Conservation (phyloP, 2,329 filamentous ascomycete genomes). For the Fusarium anthophilum region DNA sequence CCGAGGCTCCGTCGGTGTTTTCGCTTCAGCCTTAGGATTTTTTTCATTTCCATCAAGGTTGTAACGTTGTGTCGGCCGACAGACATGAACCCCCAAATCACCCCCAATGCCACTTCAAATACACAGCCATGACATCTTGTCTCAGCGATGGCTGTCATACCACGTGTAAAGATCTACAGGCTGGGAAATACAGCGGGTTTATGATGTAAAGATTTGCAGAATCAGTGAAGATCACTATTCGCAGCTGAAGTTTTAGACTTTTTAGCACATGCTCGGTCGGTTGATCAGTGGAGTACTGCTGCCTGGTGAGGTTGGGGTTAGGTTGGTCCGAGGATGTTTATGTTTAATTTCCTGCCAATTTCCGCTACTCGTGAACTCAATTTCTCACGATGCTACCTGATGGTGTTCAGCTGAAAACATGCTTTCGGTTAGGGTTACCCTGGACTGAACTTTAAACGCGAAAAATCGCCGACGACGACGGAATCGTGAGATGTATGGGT, state of each 20-base stretch:
- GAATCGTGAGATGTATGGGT: too few species aligned
- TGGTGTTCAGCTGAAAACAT: background rate
- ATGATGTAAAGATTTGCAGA: rapidly evolving
- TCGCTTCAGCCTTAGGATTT: background rate
- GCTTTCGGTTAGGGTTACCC: background rate
- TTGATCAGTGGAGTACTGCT: slow-evolving; percentile 9
- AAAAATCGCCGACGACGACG: background rate
- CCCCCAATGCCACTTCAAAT: background rate
- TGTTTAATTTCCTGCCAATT: slow-evolving; percentile 4
- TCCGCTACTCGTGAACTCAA: background rate
- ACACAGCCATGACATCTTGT: background rate
- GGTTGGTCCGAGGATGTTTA: background rate
- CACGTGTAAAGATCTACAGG: background rate
- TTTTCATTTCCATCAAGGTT: background rate
- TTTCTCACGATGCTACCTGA: background rate
- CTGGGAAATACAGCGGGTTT: background rate
- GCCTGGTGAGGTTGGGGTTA: background rate
- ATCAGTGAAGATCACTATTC: background rate
- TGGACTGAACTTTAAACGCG: background rate
- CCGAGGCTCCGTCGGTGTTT: background rate
- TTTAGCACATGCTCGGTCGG: background rate
- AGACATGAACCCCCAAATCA: background rate
- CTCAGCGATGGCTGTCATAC: background rate
- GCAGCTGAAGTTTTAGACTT: background rate
- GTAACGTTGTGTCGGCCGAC: background rate